Percentiles rank a stretch among this genome's conserved stretches.
phyloP scores from a whole-genome alignment of 208 protist species.

The Wallacemonas collosoma region DNA sequence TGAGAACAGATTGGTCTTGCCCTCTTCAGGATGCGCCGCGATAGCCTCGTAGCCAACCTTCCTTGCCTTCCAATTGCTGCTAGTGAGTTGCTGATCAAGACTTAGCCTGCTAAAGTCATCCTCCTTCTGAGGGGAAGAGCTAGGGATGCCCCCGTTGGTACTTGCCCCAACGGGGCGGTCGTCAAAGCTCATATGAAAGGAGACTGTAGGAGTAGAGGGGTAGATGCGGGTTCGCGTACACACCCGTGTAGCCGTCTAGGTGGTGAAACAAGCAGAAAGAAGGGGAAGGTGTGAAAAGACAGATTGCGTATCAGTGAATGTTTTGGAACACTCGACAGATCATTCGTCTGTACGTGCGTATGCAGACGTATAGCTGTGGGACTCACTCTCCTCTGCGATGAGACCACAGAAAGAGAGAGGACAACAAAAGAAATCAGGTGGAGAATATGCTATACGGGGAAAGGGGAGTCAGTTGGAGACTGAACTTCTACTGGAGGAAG shows the following conservation, averaged over 20 bases:
- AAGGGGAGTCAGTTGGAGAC: too few species aligned
- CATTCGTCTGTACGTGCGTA: too few species aligned
- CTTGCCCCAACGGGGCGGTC: slow-evolving; percentile 40
- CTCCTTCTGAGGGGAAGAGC: slow-evolving; percentile 6
- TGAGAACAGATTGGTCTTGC: slow-evolving; percentile 42
- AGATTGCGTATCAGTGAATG: background rate
- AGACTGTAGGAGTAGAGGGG: background rate
- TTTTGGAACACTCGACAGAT: too few species aligned
- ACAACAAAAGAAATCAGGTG: too few species aligned
- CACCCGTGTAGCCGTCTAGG: too few species aligned
- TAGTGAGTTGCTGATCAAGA: slow-evolving; percentile 47
- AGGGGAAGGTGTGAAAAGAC: background rate
- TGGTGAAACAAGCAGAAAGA: slow-evolving; percentile 9
- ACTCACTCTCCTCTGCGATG: too few species aligned
- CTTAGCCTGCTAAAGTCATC: slow-evolving; percentile 61
- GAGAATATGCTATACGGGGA: too few species aligned
- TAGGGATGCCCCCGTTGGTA: slow-evolving; percentile 10
- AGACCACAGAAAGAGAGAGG: too few species aligned
- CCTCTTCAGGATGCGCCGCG: slow-evolving; percentile 24
- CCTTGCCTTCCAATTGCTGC: slow-evolving; percentile 82
- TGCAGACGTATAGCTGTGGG: too few species aligned
- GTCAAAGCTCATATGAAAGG: slow-evolving; percentile 40
- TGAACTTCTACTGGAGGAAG: too few species aligned
- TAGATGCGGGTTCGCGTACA: background rate
- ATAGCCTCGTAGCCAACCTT: slow-evolving; percentile 67